These are phyloP conservation scores for Chaetomiaceae sp. DNA, from an alignment of 2,329 filamentous ascomycete species.

Conservation along the genomic window DNA sequence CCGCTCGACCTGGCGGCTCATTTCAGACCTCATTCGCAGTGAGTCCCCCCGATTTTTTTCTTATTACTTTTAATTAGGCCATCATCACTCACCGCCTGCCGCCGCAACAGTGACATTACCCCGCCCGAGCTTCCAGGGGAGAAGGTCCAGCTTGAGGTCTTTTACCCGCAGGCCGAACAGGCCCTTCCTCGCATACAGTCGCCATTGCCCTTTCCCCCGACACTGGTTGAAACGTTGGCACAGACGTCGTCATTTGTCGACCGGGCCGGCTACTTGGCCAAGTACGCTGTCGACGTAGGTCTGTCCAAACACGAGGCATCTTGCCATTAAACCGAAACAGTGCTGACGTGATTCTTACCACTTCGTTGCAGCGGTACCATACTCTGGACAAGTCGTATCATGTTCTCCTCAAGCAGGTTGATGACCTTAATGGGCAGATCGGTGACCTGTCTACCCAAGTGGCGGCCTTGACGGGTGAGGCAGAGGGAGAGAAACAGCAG, in stretches of 20 bases:
- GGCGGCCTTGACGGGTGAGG: too few species aligned
- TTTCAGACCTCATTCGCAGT: background rate
- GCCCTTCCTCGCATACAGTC: background rate
- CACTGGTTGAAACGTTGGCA: background rate
- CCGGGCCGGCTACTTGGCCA: background rate
- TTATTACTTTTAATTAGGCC: background rate
- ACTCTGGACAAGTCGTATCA: background rate
- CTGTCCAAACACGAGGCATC: background rate
- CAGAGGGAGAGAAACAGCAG: too few species aligned
- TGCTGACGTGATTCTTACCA: background rate
- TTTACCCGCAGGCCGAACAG: background rate
- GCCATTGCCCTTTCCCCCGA: background rate
- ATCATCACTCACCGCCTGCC: too few species aligned
- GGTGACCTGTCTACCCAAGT: background rate
- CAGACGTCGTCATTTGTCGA: background rate
- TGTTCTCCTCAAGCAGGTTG: background rate
- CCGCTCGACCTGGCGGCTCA: background rate
- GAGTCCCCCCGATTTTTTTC: too few species aligned
- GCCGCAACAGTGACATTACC: background rate
- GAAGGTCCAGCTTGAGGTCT: background rate
- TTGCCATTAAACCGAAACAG: background rate
- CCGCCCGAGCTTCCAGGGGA: background rate
- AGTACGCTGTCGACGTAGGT: background rate
- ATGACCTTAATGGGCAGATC: background rate
- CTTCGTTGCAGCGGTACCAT: background rate